A percentile compares a stretch with the other conserved stretches of the same genome.
Conservation (phyloP, 2,329 filamentous ascomycete species). For the Colletotrichum zoysiae region DNA sequence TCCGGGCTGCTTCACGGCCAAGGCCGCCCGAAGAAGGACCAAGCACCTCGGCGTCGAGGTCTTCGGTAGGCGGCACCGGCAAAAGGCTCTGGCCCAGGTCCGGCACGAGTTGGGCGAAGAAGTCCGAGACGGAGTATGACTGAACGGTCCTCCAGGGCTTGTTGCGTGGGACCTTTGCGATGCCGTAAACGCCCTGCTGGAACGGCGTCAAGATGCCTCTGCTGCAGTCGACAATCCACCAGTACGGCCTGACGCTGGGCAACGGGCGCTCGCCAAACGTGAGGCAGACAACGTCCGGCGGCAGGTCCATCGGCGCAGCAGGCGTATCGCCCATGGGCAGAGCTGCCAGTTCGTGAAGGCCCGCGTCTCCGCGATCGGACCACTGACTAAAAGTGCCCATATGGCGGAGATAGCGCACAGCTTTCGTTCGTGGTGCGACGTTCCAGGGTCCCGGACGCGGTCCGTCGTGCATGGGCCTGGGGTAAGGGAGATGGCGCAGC, state of each 20-base stretch:
- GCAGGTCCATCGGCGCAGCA: conserved; percentile 34
- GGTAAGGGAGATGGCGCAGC: conserved; percentile 38
- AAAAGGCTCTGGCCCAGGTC: conserved; percentile 15
- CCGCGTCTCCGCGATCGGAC: conserved; percentile 37
- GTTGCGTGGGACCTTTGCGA: conserved; percentile 34
- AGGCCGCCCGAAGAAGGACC: neutral
- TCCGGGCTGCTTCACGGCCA: neutral
- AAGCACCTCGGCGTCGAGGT: conserved; percentile 34
- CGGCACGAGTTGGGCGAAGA: conserved; percentile 22
- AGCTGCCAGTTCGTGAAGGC: conserved; percentile 31
- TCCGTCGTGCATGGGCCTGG: conserved; percentile 37
- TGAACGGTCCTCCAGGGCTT: conserved; percentile 33
- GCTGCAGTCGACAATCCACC: conserved; percentile 39
- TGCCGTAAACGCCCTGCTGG: conserved; percentile 13
- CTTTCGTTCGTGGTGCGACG: conserved; percentile 28
- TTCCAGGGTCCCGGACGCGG: conserved; percentile 39
- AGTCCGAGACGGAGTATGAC: conserved; percentile 24
- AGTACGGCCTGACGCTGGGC: conserved; percentile 8
- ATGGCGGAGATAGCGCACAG: conserved; percentile 39
- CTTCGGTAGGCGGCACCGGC: conserved; percentile 37
- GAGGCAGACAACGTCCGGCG: conserved; percentile 25
- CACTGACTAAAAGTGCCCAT: conserved; percentile 29
- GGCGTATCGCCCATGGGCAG: conserved; percentile 22
- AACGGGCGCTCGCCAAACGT: conserved; percentile 22
- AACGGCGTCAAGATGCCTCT: conserved; percentile 32